phyloP scores from a whole-genome alignment of 169 alveolate genomes.

The Hepatocystis sp. region DNA sequence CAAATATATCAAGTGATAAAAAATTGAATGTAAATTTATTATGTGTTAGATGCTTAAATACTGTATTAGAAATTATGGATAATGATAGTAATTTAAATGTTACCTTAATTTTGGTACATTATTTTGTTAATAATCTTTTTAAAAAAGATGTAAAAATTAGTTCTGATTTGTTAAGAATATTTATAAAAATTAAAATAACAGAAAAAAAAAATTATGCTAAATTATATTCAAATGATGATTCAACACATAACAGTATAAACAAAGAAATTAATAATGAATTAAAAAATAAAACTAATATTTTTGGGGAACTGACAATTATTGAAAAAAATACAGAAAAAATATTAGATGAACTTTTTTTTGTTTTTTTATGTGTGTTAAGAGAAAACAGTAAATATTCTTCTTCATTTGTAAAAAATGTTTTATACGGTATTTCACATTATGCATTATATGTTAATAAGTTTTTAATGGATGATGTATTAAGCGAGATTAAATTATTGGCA shows the following conservation, averaged over 20 bases:
- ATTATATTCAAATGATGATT: conserved; percentile 12
- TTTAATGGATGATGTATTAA: conserved; percentile 63
- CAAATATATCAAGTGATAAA: neutral
- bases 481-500: conserved; percentile 45
- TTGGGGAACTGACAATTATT: conserved; percentile 61
- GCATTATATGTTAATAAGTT: conserved; percentile 58
- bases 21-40: conserved; percentile 6
- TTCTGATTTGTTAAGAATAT: conserved; percentile 30
- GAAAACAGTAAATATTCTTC: conserved; percentile 25
- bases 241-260: neutral
- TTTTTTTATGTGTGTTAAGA: conserved; percentile 56
- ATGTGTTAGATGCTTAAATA: conserved; percentile 47
- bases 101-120: conserved; percentile 21
- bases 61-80: conserved; percentile 37
- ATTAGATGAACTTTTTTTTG: conserved; percentile 49
- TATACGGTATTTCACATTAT: conserved; percentile 31
- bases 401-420: conserved; percentile 21
- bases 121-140: conserved; percentile 33
- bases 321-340: conserved; percentile 55
- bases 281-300: conserved; percentile 28
- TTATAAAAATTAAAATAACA: conserved; percentile 25
- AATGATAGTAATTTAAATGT: conserved; percentile 42
- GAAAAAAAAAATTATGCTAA: conserved; percentile 63
- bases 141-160: conserved; percentile 21
- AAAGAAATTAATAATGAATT: conserved; percentile 3